Evolutionary conservation across 1,284 basidiomycete species (phyloP).

Genomic region (Moesziomyces antarcticus): DNA sequence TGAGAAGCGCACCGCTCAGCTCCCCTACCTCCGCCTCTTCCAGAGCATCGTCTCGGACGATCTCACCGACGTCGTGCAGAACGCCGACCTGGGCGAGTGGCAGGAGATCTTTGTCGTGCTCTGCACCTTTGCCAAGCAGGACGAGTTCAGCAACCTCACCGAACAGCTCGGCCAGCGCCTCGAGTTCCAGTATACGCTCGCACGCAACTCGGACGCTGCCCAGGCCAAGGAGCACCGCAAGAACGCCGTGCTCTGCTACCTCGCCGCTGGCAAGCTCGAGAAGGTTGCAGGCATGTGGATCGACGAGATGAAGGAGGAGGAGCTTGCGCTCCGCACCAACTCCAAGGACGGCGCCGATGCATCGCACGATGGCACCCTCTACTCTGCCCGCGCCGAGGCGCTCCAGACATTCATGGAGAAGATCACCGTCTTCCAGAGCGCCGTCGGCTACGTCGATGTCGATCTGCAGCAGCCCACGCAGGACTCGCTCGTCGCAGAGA

Average conservation of each 20-base stretch:
- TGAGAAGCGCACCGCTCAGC: conserved; percentile 78
- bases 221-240: conserved; percentile 77
- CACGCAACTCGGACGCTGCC: conserved; percentile 26
- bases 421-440: conserved; percentile 90
- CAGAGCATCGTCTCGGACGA: conserved; percentile 95
- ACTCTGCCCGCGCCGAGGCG: conserved; percentile 87
- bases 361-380: conserved; percentile 68
- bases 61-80: conserved; percentile 90
- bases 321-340: conserved; percentile 69
- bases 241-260: conserved; percentile 86
- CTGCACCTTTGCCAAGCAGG: conserved; percentile 88
- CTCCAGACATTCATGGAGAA: conserved; percentile 97
- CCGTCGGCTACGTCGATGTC: conserved; percentile 85
- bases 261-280: conserved; percentile 90
- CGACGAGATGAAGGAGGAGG: conserved; percentile 90
- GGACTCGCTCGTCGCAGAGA: conserved; percentile 70
- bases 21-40: conserved; percentile 92
- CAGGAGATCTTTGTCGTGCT: conserved; percentile 95
- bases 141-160: conserved; percentile 85
- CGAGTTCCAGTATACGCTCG: conserved; percentile 79
- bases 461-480: conserved; percentile 74
- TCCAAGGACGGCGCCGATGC: conserved; percentile 22
- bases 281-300: conserved; percentile 91
- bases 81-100: conserved; percentile 95
- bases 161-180: conserved; percentile 92